Evolutionary conservation across 768 basidiomycete genomes (phyloP), one percentile per base, ranked within the genome.

Genomic region (Podaxis pistillaris): DNA sequence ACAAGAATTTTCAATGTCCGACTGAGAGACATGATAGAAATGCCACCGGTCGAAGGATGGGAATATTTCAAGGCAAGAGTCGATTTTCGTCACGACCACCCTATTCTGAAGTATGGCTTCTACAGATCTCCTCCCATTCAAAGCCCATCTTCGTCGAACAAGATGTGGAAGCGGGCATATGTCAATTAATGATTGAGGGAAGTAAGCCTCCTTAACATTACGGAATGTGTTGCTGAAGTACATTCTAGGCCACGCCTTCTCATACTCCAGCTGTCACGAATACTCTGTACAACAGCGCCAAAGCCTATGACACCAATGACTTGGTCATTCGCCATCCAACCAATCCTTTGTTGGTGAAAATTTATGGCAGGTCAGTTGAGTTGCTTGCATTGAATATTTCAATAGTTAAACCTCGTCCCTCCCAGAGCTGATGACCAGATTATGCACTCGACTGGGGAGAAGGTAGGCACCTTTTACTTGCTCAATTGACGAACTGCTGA

Each of bases 401-500:
- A 58, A 46, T 78, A 77, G 1, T 67, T 22, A 76, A 6, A 62
- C 60, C 6, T 17, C 33, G 33, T 33, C 33, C 9, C 33, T 30
- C 30, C 12, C 36, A 66, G 65, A 53, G 65, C 65, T 15, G 80
- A 82, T 59, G 81, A 82, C 57, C 79, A 80, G 61, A 79, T 81
- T 58, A 74, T 80, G 66, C 74, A 78, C 36, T 74, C 72, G 2
- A 79, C 71, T 17, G 79, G 79, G 9, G 78, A 80, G 66, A 78
- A 79, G 72, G 78, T 76, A 26, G 22, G 63, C 30, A n/a, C 24
- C 24, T 22, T 12, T n/a, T 49, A 9, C 68, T 40, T 26, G 54
- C 26, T 49, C 13, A 5, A 26, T 53, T 19, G 57, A 26, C 12
- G 15, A 12, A 46, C 19, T n/a, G 37, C 44, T 17, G 30, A 11